Percentiles rank a stretch among this genome's conserved stretches.
Conservation (phyloP, 768 basidiomycete genomes). For the Amanita jacksonii region DNA sequence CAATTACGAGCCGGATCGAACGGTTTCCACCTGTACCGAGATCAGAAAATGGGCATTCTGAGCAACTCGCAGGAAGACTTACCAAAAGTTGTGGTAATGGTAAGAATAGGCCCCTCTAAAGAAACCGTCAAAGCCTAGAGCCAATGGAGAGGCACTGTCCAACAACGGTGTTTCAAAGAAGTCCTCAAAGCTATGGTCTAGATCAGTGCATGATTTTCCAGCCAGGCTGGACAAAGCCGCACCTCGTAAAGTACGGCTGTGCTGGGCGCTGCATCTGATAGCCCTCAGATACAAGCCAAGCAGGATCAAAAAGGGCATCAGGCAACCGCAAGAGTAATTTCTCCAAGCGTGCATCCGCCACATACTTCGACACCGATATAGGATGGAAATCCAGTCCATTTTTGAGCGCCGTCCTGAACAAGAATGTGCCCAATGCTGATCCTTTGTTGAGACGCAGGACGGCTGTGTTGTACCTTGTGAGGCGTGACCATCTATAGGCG, state of each 20-base stretch:
- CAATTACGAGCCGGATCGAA: slow-evolving; percentile 92
- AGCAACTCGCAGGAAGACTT: slow-evolving; percentile 14
- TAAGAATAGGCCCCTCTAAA: slow-evolving; percentile 95
- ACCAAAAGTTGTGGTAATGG: slow-evolving; percentile 95
- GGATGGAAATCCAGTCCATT: slow-evolving; percentile 96
- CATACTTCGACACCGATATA: slow-evolving; percentile 87
- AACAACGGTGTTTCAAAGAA: slow-evolving; percentile 77
- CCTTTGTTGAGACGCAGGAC: slow-evolving; percentile 90
- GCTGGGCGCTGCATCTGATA: slow-evolving; percentile 90
- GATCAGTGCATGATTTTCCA: slow-evolving; percentile 3
- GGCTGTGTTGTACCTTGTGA: slow-evolving; percentile 93
- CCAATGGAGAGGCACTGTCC: slow-evolving; percentile 74
- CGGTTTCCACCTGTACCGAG: slow-evolving; percentile 75
- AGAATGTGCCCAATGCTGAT: slow-evolving; percentile 84
- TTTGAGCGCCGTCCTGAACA: slow-evolving; percentile 90
- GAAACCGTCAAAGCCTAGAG: slow-evolving; percentile 89
- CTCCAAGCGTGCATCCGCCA: slow-evolving; percentile 82
- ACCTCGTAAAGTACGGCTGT: slow-evolving; percentile 91
- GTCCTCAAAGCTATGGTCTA: slow-evolving; percentile 52
- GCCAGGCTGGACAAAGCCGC: slow-evolving; percentile 14
- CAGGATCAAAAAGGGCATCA: slow-evolving; percentile 93
- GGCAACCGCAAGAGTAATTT: slow-evolving; percentile 80
- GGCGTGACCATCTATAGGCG: slow-evolving; percentile 91
- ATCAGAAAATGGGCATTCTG: slow-evolving; percentile 6
- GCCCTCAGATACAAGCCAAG: slow-evolving; percentile 90